Evolutionary conservation across 139 green algal genomes (phyloP).

Genomic region (Volvox reticuliferus): DNA sequence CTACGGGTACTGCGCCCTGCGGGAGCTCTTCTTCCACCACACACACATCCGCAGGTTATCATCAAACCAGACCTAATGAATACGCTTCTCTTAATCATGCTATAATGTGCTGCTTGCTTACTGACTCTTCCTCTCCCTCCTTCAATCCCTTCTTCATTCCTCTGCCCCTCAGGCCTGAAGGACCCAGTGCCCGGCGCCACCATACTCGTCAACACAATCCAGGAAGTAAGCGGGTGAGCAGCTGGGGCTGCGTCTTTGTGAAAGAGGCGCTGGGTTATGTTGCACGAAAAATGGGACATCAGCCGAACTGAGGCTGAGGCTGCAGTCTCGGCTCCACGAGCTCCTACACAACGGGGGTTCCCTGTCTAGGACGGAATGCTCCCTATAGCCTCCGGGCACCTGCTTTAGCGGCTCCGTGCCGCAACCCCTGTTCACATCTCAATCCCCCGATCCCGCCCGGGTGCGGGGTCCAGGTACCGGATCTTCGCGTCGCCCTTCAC

Average conservation of each 20-base stretch:
- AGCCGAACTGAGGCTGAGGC: background rate
- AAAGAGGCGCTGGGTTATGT: background rate
- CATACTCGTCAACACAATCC: constrained; percentile 8
- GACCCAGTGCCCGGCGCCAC: constrained; percentile 11
- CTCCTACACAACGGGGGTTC: too few relatives aligned
- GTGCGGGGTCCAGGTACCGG: constrained; percentile 17
- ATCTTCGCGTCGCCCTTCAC: constrained; percentile 52
- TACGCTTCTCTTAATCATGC: background rate
- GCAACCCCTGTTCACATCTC: background rate
- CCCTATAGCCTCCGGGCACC: background rate
- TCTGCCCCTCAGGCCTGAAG: background rate
- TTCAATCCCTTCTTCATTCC: background rate
- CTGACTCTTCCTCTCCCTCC: background rate
- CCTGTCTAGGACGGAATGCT: background rate
- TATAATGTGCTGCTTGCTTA: background rate
- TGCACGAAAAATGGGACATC: background rate
- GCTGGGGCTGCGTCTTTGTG: background rate
- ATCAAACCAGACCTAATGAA: background rate
- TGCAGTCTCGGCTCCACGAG: background rate
- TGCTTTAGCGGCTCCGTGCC: too few relatives aligned
- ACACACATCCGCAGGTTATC: too few relatives aligned
- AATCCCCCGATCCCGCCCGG: background rate
- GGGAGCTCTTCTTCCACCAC: too few relatives aligned
- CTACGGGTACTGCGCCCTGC: too few relatives aligned
- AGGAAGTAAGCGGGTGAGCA: constrained; percentile 29